Percentiles rank a stretch among this genome's conserved stretches.
These are phyloP conservation scores for Asterochloris erici DNA, from an alignment of 139 green algal genomes.

Conservation along the genomic window DNA sequence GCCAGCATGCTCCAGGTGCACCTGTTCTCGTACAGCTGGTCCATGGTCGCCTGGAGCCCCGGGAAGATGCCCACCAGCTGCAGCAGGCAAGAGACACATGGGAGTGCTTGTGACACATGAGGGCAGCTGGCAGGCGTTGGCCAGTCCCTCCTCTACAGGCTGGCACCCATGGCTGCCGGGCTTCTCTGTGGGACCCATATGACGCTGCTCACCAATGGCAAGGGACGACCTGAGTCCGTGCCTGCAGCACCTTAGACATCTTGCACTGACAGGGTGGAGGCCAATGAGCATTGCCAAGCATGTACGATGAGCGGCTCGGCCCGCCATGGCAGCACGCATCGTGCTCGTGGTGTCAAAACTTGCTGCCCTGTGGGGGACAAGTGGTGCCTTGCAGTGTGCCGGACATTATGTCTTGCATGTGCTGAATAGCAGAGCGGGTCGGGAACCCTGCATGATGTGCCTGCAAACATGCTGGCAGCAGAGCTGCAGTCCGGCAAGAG, in stretches of 20 bases:
- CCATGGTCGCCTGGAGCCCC: slow-evolving; percentile 25
- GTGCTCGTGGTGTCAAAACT: too few species aligned
- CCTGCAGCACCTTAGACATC: too few species aligned
- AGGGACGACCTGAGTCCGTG: too few species aligned
- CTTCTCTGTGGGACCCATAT: too few species aligned
- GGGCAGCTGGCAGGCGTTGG: neutral
- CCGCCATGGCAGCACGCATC: neutral
- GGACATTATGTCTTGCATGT: too few species aligned
- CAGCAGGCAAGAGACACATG: neutral
- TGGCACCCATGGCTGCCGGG: too few species aligned
- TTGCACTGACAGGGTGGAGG: too few species aligned
- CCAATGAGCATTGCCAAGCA: neutral
- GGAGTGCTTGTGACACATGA: neutral
- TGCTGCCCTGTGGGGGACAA: too few species aligned
- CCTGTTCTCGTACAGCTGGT: slow-evolving; percentile 37
- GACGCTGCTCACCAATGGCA: neutral
- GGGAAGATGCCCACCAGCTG: slow-evolving; percentile 52
- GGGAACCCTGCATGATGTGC: neutral
- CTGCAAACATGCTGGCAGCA: neutral
- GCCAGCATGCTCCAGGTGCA: slow-evolving; percentile 24
- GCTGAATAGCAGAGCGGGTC: too few species aligned
- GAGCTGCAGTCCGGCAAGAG: neutral
- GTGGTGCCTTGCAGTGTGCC: too few species aligned
- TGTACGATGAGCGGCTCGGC: neutral
- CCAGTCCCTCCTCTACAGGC: neutral